Evolutionary conservation across 495 filamentous ascomycete species (phyloP), one percentile per base, ranked within the genome.

Genomic region (Penicillium parvum): DNA sequence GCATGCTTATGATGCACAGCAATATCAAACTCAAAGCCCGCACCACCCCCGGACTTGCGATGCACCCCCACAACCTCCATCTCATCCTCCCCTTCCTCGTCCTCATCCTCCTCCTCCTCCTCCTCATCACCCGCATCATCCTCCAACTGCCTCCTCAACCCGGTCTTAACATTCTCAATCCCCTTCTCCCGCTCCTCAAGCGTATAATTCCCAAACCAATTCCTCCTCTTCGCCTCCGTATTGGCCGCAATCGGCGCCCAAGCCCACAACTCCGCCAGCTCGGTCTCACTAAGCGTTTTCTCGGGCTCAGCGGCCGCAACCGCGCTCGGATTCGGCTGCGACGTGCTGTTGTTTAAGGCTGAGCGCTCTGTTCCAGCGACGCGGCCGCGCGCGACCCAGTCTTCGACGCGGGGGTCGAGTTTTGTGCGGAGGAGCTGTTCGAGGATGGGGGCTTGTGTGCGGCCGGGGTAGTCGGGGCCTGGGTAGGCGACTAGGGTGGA

Each of bases 391-490:
- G 78, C 78, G 10, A 91, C 81, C 75, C 81, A 84, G 21, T 77
- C 76, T 47, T 88, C 85, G 18, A 88, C 79, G 3, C 75, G 69
- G 3, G 86, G 84, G 38, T 90, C 85, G 15, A 85, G 76, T 59
- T 90, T 91, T 64, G 91, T 92, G 14, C 88, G 80, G 15, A 92
- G 66, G 1, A 94, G 65, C 40, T 79, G 71, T 5, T 74, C 62
- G 1, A 91, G 76, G 4, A 82, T 64, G 30, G 53, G 63, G 33
- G 83, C 78, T 55, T 90, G 79, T 7, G 77, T 82, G 30, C 79
- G 79, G 8, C 83, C 79, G 7, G 87, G 86, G 65, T 83, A 90
- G 40, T 81, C 79, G 4, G 88, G 84, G 3, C 80, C 75, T 1
- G 88, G 88, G 61, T 89, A 88, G 33, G 82, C 77, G 49, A 78